Base-by-base conservation (phyloP, 2,329 filamentous ascomycete genomes). In the Cyclaneusma minus region DNA sequence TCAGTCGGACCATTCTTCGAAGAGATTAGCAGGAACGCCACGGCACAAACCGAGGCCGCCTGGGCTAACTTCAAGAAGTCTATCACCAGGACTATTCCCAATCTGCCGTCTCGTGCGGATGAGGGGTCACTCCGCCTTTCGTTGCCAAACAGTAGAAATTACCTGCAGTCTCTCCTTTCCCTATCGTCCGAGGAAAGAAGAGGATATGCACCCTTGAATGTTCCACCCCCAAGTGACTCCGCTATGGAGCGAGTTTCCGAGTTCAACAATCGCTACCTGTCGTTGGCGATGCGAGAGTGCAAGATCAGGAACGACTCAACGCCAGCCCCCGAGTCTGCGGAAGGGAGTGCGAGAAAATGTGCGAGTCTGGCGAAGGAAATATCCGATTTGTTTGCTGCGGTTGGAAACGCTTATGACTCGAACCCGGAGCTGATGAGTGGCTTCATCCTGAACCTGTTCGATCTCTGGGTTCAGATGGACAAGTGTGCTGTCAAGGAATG, bases 391-490 rank as follows among this genome's bases (percentile, higher is more conserved):
- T 32, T 60, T 1, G 19, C 38, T 0, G 26, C 34, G 2, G 48
- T 55, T 3, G 34, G 41, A 0, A 35, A 48, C 0, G 38, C 45
- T 1, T 68, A 65, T 32, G 36, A 54, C 1, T 31, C 37, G 4
- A 55, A 62, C 30, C 51, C 58, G 0, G 60, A 64, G 25, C 54
- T 62, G 13, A 60, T 56, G 35, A 70, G 68, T 15, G 30, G 46
- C 1, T 55, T 64, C 36, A 43, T 76, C 0, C 50, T 79, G 2
- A 55, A 49, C 6, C 22, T 68, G 0, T 58, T 77, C 39, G 60
- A 68, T 25, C 35, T 72, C 0, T 80, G 71, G 72, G 41, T 62
- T 3, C 37, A 42, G 2, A 56, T 76, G 42, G 74, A 80, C 33
- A 37, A 48, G 7, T 44, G 40, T n/a, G 59, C 62, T 1, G 44